Evolutionary conservation across 305 asterid genomes (phyloP), one percentile per base, ranked within the genome.

Genomic region (Rubia peregrina): DNA sequence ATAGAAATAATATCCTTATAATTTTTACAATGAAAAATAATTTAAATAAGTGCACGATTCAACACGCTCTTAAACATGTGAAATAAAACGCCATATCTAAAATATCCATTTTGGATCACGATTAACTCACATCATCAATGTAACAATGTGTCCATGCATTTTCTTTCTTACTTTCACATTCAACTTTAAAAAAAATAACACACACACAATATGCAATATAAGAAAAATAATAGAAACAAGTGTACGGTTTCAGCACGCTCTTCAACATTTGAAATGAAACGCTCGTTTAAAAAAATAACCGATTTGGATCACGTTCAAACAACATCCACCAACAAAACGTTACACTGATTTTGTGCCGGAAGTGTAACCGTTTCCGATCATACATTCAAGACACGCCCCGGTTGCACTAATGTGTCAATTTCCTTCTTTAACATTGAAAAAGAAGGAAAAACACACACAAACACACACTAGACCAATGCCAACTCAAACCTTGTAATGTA

Each of bases 401-500:
- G 57, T 42, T n/a, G 46, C 11, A 53, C 19, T 6, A 22, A 21
- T 0, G 2, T 26, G n/a, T 4, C 41, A 12, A 0, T 19, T 19
- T 51, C 10, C 5, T 51, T n/a, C 14, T 51, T 16, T 6, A 16
- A 17, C 10, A 16, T 51, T 49, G 10, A 17, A 51, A 51, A 51
- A 51, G 57, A 17, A 16, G 22, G 10, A 17, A 51, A 33, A 33
- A 61, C 17, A 61, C 44, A 61, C 21, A 30, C 9, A 33, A 7
- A 57, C 5, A 30, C 7, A 36, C 48, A 13, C 14, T 38, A 17
- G 0, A 38, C 49, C 63, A 53, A 26, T 77, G 76, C 82, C 82
- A 80, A 70, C 75, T 75, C 79, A 77, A 82, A 66, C 74, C 81
- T 85, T 79, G 40, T 64, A 63, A 67, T 49, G 21, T 69, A 85